A percentile compares a stretch with the other conserved stretches of the same genome.
Evolutionary conservation across 345 rosid species (phyloP).

Genomic region (Eucalyptus paniculata): DNA sequence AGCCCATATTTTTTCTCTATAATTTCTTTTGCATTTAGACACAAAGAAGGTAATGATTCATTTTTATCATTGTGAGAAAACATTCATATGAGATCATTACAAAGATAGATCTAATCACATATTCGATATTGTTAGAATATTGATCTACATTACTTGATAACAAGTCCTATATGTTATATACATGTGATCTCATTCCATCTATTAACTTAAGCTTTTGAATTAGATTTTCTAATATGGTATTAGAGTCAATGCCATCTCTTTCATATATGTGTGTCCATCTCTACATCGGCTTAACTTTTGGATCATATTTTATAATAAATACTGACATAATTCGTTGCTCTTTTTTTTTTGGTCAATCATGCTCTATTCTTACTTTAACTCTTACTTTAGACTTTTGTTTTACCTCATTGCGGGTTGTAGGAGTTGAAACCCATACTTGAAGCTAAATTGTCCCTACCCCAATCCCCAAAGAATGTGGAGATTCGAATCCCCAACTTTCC

Average conservation of each 20-base stretch:
- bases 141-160: not conserved
- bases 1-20: no score
- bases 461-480: fast-evolving
- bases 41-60: no score
- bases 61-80: no score
- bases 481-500: no score
- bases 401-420: fast-evolving
- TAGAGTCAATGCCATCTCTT: fast-evolving
- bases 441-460: fast-evolving
- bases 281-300: not conserved
- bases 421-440: fast-evolving
- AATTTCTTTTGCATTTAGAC: no score
- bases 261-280: not conserved
- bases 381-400: fast-evolving
- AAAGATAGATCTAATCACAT: not conserved
- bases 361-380: fast-evolving
- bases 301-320: not conserved
- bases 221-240: no score
- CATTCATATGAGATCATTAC: not conserved
- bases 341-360: fast-evolving
- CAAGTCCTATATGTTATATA: no score
- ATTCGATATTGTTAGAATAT: no score
- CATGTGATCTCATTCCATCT: not conserved
- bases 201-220: no score
- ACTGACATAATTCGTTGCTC: fast-evolving